Percentiles rank a stretch among this genome's conserved stretches.
phyloP scores from a whole-genome alignment of 768 basidiomycete species.

The Agaricus bisporus region DNA sequence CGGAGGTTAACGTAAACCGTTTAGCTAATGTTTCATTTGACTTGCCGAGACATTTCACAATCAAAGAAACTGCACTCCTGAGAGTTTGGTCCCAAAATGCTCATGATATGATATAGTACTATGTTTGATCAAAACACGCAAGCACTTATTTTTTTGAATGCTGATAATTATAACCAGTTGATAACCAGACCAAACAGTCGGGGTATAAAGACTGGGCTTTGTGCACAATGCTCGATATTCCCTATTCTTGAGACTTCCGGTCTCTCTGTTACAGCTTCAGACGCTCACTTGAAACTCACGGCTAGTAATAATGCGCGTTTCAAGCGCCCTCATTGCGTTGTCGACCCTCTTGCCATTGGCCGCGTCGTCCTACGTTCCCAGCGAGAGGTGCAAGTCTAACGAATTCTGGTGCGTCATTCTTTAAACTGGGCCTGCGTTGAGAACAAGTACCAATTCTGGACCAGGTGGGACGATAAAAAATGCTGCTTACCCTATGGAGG shows the following conservation, averaged over 20 bases:
- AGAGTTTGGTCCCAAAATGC: not conserved
- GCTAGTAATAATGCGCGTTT: conserved; percentile 7
- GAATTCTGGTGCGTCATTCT: conserved; percentile 23
- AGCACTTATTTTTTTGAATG: not conserved
- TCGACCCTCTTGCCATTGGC: conserved; percentile 7
- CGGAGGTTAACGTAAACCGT: too few relatives aligned
- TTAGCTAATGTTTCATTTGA: too few relatives aligned
- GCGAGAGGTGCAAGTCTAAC: conserved; percentile 19
- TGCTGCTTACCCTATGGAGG: conserved; percentile 42
- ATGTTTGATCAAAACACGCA: not conserved
- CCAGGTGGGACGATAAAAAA: conserved; percentile 24
- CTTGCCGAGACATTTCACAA: too few relatives aligned
- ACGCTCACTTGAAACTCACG: conserved; percentile 3
- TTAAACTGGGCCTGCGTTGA: not conserved
- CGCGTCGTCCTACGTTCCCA: not conserved
- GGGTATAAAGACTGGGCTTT: not conserved
- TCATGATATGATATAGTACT: not conserved
- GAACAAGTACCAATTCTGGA: conserved; percentile 7
- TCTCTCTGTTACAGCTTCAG: conserved; percentile 6
- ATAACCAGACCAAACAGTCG: not conserved
- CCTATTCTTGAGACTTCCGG: not conserved
- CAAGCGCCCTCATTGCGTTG: not conserved
- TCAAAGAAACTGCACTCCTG: too few relatives aligned
- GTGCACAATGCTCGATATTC: not conserved
- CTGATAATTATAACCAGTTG: too few relatives aligned